These are phyloP conservation scores for Globisporangium solare DNA, from an alignment of 352 stramenopile species.

Conservation along the genomic window DNA sequence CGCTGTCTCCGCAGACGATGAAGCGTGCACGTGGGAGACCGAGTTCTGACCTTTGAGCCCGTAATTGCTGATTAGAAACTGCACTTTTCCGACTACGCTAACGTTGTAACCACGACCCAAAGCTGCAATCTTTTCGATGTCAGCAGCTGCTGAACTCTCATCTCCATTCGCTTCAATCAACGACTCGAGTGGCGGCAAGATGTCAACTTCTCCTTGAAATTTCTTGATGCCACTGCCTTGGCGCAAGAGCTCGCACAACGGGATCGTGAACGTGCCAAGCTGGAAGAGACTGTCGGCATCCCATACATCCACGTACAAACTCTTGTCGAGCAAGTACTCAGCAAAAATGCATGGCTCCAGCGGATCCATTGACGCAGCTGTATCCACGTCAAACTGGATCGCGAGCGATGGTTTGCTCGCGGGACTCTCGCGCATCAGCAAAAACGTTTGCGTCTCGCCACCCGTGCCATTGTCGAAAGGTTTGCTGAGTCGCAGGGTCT, in stretches of 20 bases:
- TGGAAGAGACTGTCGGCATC: conserved; percentile 90
- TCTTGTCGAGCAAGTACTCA: conserved; percentile 82
- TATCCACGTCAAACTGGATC: conserved; percentile 79
- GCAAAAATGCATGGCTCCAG: conserved; percentile 78
- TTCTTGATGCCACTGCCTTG: conserved; percentile 90
- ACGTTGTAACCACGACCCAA: too few relatives aligned
- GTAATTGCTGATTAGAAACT: conserved; percentile 89
- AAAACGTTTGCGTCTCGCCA: conserved; percentile 32
- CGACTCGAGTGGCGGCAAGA: conserved; percentile 28
- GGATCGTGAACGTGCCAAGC: conserved; percentile 80
- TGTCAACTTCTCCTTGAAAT: conserved; percentile 78
- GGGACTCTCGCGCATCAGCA: conserved; percentile 62
- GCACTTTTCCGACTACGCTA: conserved; percentile 48
- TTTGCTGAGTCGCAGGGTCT: conserved; percentile 65
- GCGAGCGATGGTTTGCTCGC: conserved; percentile 62
- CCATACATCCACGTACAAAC: conserved; percentile 91
- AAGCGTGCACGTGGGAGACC: conserved; percentile 4
- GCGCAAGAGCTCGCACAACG: conserved; percentile 84
- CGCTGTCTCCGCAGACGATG: conserved; percentile 1
- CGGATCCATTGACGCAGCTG: conserved; percentile 42
- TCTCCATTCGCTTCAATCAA: neutral
- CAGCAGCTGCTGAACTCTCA: neutral
- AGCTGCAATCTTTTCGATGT: conserved; percentile 3
- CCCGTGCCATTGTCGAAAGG: conserved; percentile 32
- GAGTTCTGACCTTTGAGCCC: conserved; percentile 49